Evolutionary conservation across 2,329 filamentous ascomycete species (phyloP).

Genomic region (Phyllosticta paracitricarpa): DNA sequence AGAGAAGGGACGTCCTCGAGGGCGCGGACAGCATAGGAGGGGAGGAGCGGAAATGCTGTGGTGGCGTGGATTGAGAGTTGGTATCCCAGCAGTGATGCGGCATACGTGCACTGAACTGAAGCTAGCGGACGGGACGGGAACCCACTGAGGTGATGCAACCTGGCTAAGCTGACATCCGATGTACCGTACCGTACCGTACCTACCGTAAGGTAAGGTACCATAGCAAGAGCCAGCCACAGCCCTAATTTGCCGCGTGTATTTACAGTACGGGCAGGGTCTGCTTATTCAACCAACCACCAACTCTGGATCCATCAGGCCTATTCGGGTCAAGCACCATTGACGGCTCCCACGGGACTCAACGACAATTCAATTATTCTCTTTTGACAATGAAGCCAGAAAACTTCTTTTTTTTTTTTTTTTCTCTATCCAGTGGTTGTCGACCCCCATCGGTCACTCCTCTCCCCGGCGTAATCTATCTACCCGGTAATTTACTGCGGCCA

Average conservation of each 20-base stretch:
- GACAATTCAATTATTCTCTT: background rate
- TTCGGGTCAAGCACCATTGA: background rate
- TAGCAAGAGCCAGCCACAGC: too few relatives aligned
- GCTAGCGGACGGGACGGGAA: background rate
- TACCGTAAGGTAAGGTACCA: too few relatives aligned
- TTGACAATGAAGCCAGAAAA: too few relatives aligned
- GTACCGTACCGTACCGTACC: too few relatives aligned
- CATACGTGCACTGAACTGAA: background rate
- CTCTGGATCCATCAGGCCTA: background rate
- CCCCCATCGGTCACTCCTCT: background rate
- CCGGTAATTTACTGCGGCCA: background rate
- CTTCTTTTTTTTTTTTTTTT: too few relatives aligned
- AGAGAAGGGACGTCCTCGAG: background rate
- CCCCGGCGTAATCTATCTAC: background rate
- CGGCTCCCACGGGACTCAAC: background rate
- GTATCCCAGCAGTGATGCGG: background rate
- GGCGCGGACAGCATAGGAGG: background rate
- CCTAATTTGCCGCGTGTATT: too few relatives aligned
- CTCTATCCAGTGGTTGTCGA: too few relatives aligned
- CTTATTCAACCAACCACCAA: background rate
- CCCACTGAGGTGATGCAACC: background rate
- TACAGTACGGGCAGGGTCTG: background rate
- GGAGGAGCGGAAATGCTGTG: background rate
- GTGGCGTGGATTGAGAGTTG: background rate
- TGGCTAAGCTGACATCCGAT: too few relatives aligned